These are phyloP conservation scores for Trypanosoma grayi DNA, from an alignment of 208 protist species.

Conservation along the genomic window DNA sequence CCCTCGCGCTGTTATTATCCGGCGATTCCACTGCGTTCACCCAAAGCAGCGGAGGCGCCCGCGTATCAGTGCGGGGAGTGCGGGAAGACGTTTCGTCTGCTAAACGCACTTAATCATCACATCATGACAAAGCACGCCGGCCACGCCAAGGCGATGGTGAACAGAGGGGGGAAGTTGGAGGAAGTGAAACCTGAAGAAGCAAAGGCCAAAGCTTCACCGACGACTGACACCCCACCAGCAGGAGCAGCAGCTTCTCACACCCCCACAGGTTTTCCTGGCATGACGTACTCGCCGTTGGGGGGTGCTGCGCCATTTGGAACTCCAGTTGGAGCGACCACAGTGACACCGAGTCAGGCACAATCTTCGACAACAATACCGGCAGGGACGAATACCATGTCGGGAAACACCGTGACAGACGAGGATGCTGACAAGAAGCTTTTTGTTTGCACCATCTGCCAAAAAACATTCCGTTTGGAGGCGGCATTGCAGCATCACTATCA, in stretches of 20 bases:
- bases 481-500: conserved; percentile 89
- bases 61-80: conserved; percentile 80
- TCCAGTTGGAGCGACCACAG: not conserved
- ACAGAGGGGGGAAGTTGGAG: conserved; percentile 52
- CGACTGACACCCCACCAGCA: not conserved
- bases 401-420: conserved; percentile 18
- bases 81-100: conserved; percentile 80
- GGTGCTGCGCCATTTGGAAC: conserved; percentile 22
- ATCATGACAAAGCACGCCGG: conserved; percentile 85
- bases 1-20: conserved; percentile 2
- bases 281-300: conserved; percentile 21
- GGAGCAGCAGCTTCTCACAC: not conserved
- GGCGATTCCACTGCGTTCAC: conserved; percentile 3
- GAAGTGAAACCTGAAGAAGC: conserved; percentile 29
- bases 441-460: conserved; percentile 88
- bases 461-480: conserved; percentile 85
- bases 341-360: conserved; percentile 5
- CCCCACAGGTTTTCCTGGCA: conserved; percentile 25
- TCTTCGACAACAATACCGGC: not conserved
- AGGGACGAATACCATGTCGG: not conserved
- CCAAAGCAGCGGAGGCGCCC: conserved; percentile 31
- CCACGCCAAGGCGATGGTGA: conserved; percentile 58
- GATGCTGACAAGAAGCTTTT: conserved; percentile 56
- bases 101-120: conserved; percentile 88
- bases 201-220: conserved; percentile 17